Evolutionary conservation across 257 asterid genomes (phyloP).

Genomic region (Primulina huaijiensis): DNA sequence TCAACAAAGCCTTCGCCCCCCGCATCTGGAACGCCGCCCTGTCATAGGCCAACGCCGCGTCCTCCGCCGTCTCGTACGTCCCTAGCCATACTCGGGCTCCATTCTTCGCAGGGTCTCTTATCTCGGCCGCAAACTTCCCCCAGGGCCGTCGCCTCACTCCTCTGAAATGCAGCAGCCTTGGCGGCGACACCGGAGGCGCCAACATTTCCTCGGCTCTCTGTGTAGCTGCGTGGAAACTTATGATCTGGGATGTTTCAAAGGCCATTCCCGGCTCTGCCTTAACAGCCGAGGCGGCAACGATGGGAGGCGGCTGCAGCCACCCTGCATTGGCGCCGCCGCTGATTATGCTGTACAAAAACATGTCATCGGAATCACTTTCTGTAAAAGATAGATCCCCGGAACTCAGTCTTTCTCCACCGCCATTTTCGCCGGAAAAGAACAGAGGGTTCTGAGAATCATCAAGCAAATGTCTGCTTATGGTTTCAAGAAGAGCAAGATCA

Average conservation of each 20-base stretch:
- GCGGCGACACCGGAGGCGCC: slow-evolving; percentile 6
- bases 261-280: slow-evolving; percentile 20
- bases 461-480: slow-evolving; percentile 29
- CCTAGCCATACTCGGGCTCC: slow-evolving; percentile 46
- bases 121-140: slow-evolving; percentile 47
- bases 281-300: not conserved
- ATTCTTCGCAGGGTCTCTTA: slow-evolving; percentile 34
- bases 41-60: slow-evolving; percentile 40
- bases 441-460: slow-evolving; percentile 34
- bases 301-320: slow-evolving; percentile 18
- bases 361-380: slow-evolving; percentile 9
- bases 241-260: not conserved
- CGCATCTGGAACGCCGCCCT: slow-evolving; percentile 40
- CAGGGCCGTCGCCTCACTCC: slow-evolving; percentile 44
- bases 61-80: slow-evolving; percentile 42
- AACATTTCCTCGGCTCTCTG: not conserved
- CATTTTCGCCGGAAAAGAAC: slow-evolving; percentile 9
- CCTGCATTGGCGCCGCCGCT: slow-evolving; percentile 17
- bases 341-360: not conserved
- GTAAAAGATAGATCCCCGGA: not conserved
- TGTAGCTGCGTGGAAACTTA: not conserved
- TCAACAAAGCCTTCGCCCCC: slow-evolving; percentile 38
- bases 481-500: slow-evolving; percentile 35
- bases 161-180: slow-evolving; percentile 29
- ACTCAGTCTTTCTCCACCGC: not conserved